A percentile compares a stretch with the other conserved stretches of the same genome.
Conservation (phyloP, 208 protist species). For the Leishmania mexicana region DNA sequence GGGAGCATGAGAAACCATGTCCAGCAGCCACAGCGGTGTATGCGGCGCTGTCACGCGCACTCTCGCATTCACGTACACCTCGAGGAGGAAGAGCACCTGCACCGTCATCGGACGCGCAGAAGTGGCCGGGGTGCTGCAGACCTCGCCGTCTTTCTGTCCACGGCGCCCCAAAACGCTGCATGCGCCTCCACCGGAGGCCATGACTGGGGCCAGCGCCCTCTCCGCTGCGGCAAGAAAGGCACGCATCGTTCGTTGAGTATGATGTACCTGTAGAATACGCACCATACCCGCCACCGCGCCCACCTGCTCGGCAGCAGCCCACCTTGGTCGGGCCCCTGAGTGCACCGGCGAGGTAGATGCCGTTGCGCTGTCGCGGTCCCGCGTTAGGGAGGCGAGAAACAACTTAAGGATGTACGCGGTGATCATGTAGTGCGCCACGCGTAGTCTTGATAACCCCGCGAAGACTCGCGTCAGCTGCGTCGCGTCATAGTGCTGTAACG, state of each 20-base stretch:
- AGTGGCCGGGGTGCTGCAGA: neutral
- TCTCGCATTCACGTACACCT: slow-evolving; percentile 19
- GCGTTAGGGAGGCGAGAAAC: slow-evolving; percentile 8
- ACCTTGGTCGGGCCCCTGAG: neutral
- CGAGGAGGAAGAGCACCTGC: slow-evolving; percentile 21
- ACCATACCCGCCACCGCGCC: slow-evolving; percentile 10
- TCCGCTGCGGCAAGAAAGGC: slow-evolving; percentile 30
- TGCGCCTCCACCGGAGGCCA: neutral
- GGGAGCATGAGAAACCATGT: neutral
- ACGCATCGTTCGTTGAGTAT: slow-evolving; percentile 30
- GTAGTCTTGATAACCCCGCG: slow-evolving; percentile 41
- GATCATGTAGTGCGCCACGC: slow-evolving; percentile 35
- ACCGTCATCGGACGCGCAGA: neutral
- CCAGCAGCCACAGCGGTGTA: slow-evolving; percentile 13
- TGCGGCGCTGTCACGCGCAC: slow-evolving; percentile 14
- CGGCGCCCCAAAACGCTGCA: neutral
- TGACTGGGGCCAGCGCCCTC: neutral
- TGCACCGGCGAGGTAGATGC: neutral
- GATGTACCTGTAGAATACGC: slow-evolving; percentile 13
- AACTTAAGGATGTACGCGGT: slow-evolving; percentile 47
- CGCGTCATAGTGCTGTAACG: slow-evolving; percentile 16
- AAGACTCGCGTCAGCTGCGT: slow-evolving; percentile 32
- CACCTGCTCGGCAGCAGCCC: slow-evolving; percentile 1
- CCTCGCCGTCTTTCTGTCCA: neutral
- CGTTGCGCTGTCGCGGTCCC: neutral